Conservation (phyloP, 2,329 filamentous ascomycete species). For the Microdochium nivale region DNA sequence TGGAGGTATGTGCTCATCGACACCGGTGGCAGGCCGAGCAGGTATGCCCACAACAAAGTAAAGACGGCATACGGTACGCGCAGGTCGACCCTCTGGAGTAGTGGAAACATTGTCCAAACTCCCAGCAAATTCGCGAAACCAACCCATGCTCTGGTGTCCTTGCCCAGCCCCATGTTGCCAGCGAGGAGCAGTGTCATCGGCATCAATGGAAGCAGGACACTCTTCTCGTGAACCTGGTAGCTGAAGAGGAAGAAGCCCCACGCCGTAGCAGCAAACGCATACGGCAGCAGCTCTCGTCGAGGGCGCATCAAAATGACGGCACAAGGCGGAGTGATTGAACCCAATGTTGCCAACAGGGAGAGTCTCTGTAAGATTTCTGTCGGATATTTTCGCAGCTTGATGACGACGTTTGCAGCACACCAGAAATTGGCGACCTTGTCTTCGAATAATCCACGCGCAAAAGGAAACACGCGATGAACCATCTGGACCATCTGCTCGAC, state of each 20-base stretch:
- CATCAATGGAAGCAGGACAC: constrained; percentile 81
- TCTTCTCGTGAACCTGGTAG: constrained; percentile 98
- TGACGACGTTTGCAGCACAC: constrained; percentile 82
- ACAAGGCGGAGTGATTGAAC: constrained; percentile 72
- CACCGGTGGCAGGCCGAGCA: constrained; percentile 77
- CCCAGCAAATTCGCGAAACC: constrained; percentile 91
- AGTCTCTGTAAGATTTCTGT: constrained; percentile 63
- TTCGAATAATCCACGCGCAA: constrained; percentile 91
- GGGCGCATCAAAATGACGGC: constrained; percentile 72
- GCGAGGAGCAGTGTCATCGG: constrained; percentile 87
- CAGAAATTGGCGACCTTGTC: constrained; percentile 99
- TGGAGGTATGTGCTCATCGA: constrained; percentile 61
- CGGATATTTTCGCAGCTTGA: constrained; percentile 77
- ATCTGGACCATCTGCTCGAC: constrained; percentile 75
- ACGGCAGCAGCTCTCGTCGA: constrained; percentile 65
- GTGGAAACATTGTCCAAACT: constrained; percentile 87
- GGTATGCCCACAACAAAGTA: constrained; percentile 81
- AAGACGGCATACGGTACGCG: constrained; percentile 78
- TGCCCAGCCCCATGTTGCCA: constrained; percentile 66
- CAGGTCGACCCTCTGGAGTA: constrained; percentile 78
- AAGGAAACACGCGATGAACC: constrained; percentile 89
- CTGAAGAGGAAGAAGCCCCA: constrained; percentile 98
- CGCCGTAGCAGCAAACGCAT: constrained; percentile 72
- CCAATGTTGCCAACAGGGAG: constrained; percentile 66
- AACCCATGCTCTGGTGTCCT: constrained; percentile 77